phyloP scores from a whole-genome alignment of 352 stramenopile genomes.

The Phytophthora foliorum region DNA sequence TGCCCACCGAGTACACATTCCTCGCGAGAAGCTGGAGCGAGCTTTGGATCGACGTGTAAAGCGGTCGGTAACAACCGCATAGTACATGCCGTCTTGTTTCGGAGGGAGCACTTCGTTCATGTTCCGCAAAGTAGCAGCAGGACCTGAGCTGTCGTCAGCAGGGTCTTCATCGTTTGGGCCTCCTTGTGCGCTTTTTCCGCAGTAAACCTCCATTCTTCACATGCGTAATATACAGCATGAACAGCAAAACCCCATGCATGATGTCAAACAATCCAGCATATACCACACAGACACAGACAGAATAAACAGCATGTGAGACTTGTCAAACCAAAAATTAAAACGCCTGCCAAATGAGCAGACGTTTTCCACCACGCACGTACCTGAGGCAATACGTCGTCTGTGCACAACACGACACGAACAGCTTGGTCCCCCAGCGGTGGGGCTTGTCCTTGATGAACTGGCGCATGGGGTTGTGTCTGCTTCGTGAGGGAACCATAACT shows the following conservation, averaged over 20 bases:
- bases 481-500: conserved; percentile 12
- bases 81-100: background rate
- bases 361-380: background rate
- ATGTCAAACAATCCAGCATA: conserved; percentile 3
- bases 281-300: background rate
- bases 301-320: conserved; percentile 14
- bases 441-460: conserved; percentile 26
- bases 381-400: background rate
- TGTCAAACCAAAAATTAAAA: background rate
- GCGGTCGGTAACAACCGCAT: background rate
- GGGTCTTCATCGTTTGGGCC: background rate
- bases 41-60: no score
- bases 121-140: conserved; percentile 5
- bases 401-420: conserved; percentile 23
- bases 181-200: background rate
- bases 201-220: conserved; percentile 7
- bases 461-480: conserved; percentile 23
- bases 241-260: background rate
- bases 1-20: conserved; percentile 3
- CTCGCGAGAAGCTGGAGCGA: background rate
- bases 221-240: conserved; percentile 6
- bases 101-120: conserved; percentile 2
- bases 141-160: background rate
- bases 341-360: background rate
- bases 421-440: conserved; percentile 23